Evolutionary conservation across 441 rosid species (phyloP), one percentile per base, ranked within the genome.

Genomic region (Cnidoscolus chayamansa): DNA sequence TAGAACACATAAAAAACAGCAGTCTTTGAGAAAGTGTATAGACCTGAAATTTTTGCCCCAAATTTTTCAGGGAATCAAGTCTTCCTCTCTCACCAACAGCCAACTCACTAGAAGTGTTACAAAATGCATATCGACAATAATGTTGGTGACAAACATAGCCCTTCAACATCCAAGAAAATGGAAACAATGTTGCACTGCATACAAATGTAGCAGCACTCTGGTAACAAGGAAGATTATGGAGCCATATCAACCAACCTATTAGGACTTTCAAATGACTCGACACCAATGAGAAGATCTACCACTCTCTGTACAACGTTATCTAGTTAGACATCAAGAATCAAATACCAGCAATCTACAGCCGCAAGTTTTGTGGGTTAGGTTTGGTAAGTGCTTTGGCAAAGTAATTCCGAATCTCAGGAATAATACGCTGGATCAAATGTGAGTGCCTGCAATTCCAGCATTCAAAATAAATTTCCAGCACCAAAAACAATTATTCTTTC

Each of bases 331-430:
- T 71, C 71, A 79, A 72, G 85, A 73, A 77, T 81, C 64, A 72
- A 78, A 65, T 58, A 68, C 65, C 75, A 65, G 67, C 72, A 76
- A 56, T 81, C 87, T 89, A 89, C 77, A 81, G 77, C 85, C 87
- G 88, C 84, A 72, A 72, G 80, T 84, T 81, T 82, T 82, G 84
- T 58, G 82, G 83, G 82, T 87, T 86, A 81, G 89, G 82, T 85
- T 85, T 92, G 61, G 90, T 80, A 70, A 89, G 86, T 70, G 90
- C 92, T 81, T 86, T 90, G 51, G 84, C 81, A 75, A 94, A 95
- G 81, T 93, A 93, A 83, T 79, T 81, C 61, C 86, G 87, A 71
- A 93, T 93, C 85, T 95, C 97, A 0, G 96, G 99, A 71, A 89
- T 69, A 63, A 89, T 92, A 10, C 89, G 80, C 83, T 86, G 90